Conservation (phyloP, 176 grass and related monocot genomes). For the Thalia dealbata region DNA sequence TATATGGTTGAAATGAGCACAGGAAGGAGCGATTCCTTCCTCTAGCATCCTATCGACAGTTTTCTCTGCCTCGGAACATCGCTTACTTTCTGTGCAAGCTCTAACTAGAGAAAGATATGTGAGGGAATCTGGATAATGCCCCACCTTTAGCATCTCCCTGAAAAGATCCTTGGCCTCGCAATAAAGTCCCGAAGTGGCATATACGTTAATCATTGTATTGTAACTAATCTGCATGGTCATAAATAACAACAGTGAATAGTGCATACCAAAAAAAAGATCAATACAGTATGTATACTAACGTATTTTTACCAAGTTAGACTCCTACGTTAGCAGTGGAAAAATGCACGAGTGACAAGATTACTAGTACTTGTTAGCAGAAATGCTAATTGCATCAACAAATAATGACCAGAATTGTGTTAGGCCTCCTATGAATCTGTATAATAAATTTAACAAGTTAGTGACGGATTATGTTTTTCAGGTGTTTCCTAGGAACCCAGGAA, state of each 20-base stretch:
- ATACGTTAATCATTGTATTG: slow-evolving; percentile 81
- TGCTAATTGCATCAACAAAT: no score
- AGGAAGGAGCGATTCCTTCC: slow-evolving; percentile 33
- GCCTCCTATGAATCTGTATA: no score
- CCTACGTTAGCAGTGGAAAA: no score
- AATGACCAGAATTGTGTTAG: no score
- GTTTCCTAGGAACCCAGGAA: no score
- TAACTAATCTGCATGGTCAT: slow-evolving; percentile 66
- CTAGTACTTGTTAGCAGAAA: no score
- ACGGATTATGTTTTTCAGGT: no score
- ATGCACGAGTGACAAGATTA: no score
- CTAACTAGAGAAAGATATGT: slow-evolving; percentile 56
- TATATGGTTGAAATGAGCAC: slow-evolving; percentile 67
- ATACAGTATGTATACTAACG: neutral
- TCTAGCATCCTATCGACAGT: slow-evolving; percentile 41
- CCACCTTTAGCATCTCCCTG: slow-evolving; percentile 44
- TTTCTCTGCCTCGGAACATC: slow-evolving; percentile 47
- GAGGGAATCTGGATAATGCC: slow-evolving; percentile 41
- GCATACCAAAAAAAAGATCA: neutral
- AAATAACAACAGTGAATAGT: neutral
- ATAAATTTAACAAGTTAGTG: no score
- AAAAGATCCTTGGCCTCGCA: slow-evolving; percentile 45
- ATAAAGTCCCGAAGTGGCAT: slow-evolving; percentile 47
- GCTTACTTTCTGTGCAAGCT: slow-evolving; percentile 37
- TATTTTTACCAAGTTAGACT: no score